Evolutionary conservation across 176 grass and related monocot genomes (phyloP).

Genomic region (maize (Zea mays)): Zm-B73-REFERENCE-NAM-5.0 NC_050096.1:210701501-210702000

Average conservation of each 20-base stretch:
- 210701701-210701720: slow-evolving; percentile 29
- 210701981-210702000: background rate
- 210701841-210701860: slow-evolving; percentile 21
- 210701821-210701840: background rate
- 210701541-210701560: background rate
- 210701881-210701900: background rate
- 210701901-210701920: no score
- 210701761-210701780: slow-evolving; percentile 15
- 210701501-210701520: no score
- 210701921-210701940: background rate
- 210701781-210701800: slow-evolving; percentile 9
- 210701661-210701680: slow-evolving; percentile 31
- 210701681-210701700: slow-evolving; percentile 42
- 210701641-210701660: background rate
- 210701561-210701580: slow-evolving; percentile 24
- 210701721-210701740: background rate
- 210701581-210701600: slow-evolving; percentile 25
- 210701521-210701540: no score
- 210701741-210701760: slow-evolving; percentile 36
- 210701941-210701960: background rate
- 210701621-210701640: background rate
- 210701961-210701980: background rate
- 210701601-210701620: background rate
- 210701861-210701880: background rate
- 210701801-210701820: background rate